A percentile compares a stretch with the other conserved stretches of the same genome.
Evolutionary conservation across 495 filamentous ascomycete genomes (phyloP).

Genomic region (Podospora pseudocomata): DNA sequence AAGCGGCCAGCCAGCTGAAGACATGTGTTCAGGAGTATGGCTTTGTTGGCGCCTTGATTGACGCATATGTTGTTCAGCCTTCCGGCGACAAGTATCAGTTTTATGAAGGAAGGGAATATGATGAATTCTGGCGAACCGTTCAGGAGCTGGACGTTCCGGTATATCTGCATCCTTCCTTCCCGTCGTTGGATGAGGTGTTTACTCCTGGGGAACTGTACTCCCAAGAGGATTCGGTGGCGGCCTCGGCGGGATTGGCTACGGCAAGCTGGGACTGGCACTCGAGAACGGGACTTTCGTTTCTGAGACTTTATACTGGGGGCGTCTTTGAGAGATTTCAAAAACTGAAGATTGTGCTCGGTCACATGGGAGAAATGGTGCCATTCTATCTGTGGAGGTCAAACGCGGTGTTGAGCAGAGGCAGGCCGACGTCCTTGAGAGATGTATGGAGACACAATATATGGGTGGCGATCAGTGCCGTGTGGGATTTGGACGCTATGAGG

Average conservation of each 20-base stretch:
- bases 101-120: constrained; percentile 46
- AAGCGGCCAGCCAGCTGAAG: constrained; percentile 47
- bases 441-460: constrained; percentile 61
- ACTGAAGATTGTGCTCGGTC: constrained; percentile 61
- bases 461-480: constrained; percentile 62
- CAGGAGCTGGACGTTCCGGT: constrained; percentile 54
- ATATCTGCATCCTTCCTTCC: constrained; percentile 56
- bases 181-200: constrained; percentile 35
- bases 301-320: constrained; percentile 34
- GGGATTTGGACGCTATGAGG: constrained; percentile 53
- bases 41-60: constrained; percentile 57
- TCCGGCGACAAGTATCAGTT: constrained; percentile 19
- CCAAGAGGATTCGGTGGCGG: neutral
- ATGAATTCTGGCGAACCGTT: constrained; percentile 46
- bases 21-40: constrained; percentile 41
- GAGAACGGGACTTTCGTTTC: constrained; percentile 43
- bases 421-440: constrained; percentile 47
- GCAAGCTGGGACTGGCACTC: constrained; percentile 46
- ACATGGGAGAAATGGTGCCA: constrained; percentile 62
- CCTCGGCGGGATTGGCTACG: constrained; percentile 38
- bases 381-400: constrained; percentile 62
- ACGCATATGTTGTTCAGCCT: constrained; percentile 46
- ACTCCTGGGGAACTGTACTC: constrained; percentile 33
- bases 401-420: constrained; percentile 45
- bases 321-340: constrained; percentile 52